Percentiles rank a stretch among this genome's conserved stretches.
Evolutionary conservation across 75 land plant species (phyloP).

Genomic region (Larix kaempferi): DNA sequence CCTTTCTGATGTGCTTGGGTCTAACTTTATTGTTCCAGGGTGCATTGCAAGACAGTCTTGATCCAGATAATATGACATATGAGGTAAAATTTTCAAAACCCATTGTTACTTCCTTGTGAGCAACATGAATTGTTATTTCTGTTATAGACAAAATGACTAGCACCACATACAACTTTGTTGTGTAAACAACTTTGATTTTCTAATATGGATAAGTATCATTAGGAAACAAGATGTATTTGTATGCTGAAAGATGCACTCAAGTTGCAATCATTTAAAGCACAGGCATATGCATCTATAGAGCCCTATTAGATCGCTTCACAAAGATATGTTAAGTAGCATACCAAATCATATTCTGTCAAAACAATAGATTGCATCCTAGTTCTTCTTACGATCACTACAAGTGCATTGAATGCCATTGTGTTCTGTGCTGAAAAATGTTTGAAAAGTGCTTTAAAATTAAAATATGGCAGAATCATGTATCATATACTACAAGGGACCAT

Average conservation of each 20-base stretch:
- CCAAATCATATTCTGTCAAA: too few species aligned
- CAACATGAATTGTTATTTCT: not conserved
- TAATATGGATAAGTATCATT: too few species aligned
- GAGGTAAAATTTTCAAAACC: conserved; percentile 46
- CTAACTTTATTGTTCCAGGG: conserved; percentile 19
- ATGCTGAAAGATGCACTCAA: not conserved
- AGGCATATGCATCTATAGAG: not conserved
- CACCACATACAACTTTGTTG: too few species aligned
- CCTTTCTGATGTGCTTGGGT: not conserved
- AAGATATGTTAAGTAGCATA: too few species aligned
- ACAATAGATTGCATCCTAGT: too few species aligned
- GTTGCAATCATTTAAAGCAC: not conserved
- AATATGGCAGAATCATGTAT: too few species aligned
- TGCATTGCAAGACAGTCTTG: conserved; percentile 74
- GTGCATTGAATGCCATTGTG: too few species aligned
- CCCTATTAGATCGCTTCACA: not conserved
- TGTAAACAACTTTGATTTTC: not conserved
- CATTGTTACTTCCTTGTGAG: not conserved
- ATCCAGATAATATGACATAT: conserved; percentile 91
- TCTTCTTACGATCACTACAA: too few species aligned
- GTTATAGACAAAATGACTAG: not conserved
- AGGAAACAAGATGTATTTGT: too few species aligned
- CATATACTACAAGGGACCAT: not conserved
- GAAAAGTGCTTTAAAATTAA: too few species aligned
- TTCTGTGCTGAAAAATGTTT: too few species aligned